phyloP scores from a whole-genome alignment of 441 rosid species.

The Croton laevigatus region DNA sequence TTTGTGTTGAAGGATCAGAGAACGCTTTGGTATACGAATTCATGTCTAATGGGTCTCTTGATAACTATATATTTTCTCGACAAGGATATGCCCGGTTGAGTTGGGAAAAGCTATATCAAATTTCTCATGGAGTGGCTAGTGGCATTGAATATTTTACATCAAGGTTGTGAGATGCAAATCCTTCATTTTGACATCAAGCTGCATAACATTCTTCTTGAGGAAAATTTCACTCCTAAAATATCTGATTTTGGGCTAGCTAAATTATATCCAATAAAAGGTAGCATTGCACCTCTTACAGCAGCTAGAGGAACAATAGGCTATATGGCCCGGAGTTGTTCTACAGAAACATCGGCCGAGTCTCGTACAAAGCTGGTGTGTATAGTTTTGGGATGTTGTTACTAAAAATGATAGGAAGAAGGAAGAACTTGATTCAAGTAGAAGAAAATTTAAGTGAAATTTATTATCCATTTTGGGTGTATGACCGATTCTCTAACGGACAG shows the following conservation, averaged over 20 bases:
- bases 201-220: not conserved
- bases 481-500: not conserved
- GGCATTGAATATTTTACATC: conserved; percentile 2
- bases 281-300: not conserved
- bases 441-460: not conserved
- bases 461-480: conserved; percentile 2
- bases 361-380: conserved; percentile 7
- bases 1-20: conserved; percentile 10
- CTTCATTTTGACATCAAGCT: not conserved
- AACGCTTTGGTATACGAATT: not conserved
- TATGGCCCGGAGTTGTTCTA: conserved; percentile 1
- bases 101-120: not conserved
- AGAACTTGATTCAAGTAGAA: not conserved
- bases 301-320: conserved; percentile 8
- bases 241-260: conserved; percentile 12
- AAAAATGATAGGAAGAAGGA: conserved; percentile 5
- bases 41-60: conserved; percentile 8
- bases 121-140: not conserved
- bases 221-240: conserved; percentile 5
- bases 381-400: conserved; percentile 8
- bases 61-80: not conserved
- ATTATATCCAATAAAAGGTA: not conserved
- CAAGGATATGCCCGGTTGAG: not conserved
- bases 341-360: not conserved
- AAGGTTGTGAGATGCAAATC: conserved; percentile 4